Conservation (phyloP, 768 basidiomycete species). For the Russula sp. region DNA sequence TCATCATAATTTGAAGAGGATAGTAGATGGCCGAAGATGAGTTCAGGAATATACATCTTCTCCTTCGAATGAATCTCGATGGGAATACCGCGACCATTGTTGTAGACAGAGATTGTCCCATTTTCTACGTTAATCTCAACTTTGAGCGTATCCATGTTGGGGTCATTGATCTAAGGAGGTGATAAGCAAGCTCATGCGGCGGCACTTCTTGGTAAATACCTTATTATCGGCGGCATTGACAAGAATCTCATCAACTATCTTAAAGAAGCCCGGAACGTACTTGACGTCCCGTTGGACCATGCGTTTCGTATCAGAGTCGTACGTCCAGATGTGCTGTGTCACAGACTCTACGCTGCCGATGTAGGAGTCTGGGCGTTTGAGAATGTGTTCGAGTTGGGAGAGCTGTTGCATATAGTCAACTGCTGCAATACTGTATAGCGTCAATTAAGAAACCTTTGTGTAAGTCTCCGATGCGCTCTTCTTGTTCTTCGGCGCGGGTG, state of each 20-base stretch:
- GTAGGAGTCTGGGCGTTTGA: slow-evolving; percentile 91
- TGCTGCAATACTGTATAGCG: background rate
- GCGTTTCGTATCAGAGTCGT: slow-evolving; percentile 75
- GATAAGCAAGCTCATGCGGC: slow-evolving; percentile 1
- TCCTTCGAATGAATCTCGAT: slow-evolving; percentile 93
- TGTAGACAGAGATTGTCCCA: slow-evolving; percentile 86
- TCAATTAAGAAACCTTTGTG: slow-evolving; percentile 58
- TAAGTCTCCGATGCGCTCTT: slow-evolving; percentile 92
- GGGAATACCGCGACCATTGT: slow-evolving; percentile 95
- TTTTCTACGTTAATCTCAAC: slow-evolving; percentile 81
- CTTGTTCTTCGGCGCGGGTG: slow-evolving; percentile 51
- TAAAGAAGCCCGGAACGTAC: slow-evolving; percentile 97
- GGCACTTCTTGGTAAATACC: slow-evolving; percentile 47
- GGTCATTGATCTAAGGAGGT: slow-evolving; percentile 77
- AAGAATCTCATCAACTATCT: slow-evolving; percentile 98
- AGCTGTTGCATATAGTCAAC: slow-evolving; percentile 52
- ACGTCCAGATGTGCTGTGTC: slow-evolving; percentile 91
- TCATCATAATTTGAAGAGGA: slow-evolving; percentile 98
- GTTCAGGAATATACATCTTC: slow-evolving; percentile 92
- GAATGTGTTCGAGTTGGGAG: slow-evolving; percentile 90
- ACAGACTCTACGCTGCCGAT: slow-evolving; percentile 94
- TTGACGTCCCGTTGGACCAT: slow-evolving; percentile 82
- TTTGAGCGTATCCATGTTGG: slow-evolving; percentile 88
- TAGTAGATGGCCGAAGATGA: slow-evolving; percentile 94
- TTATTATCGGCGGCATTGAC: slow-evolving; percentile 99